phyloP scores from a whole-genome alignment of 2,329 filamentous ascomycete species.

The Monilinia aucupariae region DNA sequence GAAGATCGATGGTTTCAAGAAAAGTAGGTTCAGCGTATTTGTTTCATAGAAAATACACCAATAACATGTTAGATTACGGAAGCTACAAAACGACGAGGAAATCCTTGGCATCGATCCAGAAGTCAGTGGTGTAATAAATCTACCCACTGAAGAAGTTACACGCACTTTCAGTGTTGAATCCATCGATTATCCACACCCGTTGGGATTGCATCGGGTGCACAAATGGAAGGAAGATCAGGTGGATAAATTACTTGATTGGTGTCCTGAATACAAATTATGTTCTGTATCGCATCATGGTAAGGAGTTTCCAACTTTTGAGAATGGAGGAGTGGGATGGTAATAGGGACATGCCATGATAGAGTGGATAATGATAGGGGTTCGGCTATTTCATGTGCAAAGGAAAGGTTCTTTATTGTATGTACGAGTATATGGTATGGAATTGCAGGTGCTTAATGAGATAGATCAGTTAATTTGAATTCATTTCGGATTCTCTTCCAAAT shows the following conservation, averaged over 20 bases:
- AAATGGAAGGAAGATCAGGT: constrained; percentile 28
- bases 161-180: constrained; percentile 33
- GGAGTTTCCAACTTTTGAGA: constrained; percentile 5
- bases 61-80: constrained; percentile 21
- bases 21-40: constrained; percentile 21
- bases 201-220: constrained; percentile 34
- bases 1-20: constrained; percentile 34
- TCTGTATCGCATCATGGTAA: constrained; percentile 13
- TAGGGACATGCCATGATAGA: background rate
- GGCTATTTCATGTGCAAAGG: constrained; percentile 6
- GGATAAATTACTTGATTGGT: constrained; percentile 27
- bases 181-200: constrained; percentile 33
- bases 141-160: constrained; percentile 31
- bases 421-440: background rate
- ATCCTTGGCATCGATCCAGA: constrained; percentile 22
- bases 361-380: constrained; percentile 9
- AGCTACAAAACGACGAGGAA: constrained; percentile 25
- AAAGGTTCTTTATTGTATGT: background rate
- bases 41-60: background rate
- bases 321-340: constrained; percentile 12
- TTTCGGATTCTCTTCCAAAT: background rate
- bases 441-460: background rate
- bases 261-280: constrained; percentile 29
- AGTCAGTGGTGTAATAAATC: constrained; percentile 27
- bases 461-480: background rate